These are phyloP conservation scores for Phoenix roebelenii DNA, from an alignment of 176 grass and related monocot species.

Conservation along the genomic window DNA sequence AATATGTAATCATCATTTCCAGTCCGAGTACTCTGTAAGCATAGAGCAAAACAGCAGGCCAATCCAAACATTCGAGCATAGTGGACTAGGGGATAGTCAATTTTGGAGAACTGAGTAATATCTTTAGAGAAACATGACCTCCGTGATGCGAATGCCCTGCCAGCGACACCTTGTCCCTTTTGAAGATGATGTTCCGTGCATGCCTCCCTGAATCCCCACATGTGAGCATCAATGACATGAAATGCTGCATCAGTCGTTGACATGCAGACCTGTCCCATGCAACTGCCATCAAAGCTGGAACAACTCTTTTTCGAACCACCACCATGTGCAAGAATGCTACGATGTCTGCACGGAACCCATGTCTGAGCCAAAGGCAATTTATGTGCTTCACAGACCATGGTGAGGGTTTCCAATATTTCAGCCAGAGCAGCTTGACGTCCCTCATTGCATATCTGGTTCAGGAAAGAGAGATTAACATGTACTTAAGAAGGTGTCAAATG, in stretches of 20 bases:
- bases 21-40: constrained; percentile 68
- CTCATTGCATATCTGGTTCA: constrained; percentile 86
- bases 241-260: constrained; percentile 88
- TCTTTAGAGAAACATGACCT: constrained; percentile 76
- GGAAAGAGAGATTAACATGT: constrained; percentile 20
- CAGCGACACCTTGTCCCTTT: constrained; percentile 81
- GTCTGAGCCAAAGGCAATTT: constrained; percentile 89
- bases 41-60: constrained; percentile 69
- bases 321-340: constrained; percentile 73
- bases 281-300: constrained; percentile 80
- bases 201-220: constrained; percentile 95
- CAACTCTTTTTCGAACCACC: constrained; percentile 81
- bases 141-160: constrained; percentile 46
- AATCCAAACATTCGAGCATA: constrained; percentile 83
- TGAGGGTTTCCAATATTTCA: constrained; percentile 80
- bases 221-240: constrained; percentile 63
- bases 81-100: constrained; percentile 78
- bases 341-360: constrained; percentile 80
- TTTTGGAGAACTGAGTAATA: constrained; percentile 56
- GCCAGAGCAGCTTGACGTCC: constrained; percentile 78
- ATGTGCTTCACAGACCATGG: constrained; percentile 71
- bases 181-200: constrained; percentile 94
- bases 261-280: constrained; percentile 87
- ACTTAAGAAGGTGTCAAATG: too few species aligned
- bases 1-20: constrained; percentile 85